Percentiles rank a stretch among this genome's conserved stretches.
Evolutionary conservation across 805 yeast genomes (phyloP).

Genomic region (Yarrowia keelungensis): DNA sequence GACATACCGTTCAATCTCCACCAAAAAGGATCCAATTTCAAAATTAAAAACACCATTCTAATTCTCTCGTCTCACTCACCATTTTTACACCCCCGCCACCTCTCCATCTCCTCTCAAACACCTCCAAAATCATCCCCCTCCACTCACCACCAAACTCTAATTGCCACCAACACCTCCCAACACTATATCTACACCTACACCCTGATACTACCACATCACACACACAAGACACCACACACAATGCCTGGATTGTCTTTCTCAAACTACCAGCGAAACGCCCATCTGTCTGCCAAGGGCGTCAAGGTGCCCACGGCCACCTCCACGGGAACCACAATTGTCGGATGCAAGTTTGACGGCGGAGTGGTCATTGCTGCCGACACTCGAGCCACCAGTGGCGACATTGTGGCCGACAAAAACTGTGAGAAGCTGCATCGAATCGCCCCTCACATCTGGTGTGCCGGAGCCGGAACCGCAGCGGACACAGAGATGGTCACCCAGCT

Average conservation of each 20-base stretch:
- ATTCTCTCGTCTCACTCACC: not conserved
- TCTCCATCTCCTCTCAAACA: not conserved
- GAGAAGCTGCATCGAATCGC: slow-evolving; percentile 90
- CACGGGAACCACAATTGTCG: slow-evolving; percentile 99
- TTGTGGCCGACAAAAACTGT: slow-evolving; percentile 98
- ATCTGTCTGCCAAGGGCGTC: slow-evolving; percentile 72
- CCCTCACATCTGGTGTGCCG: slow-evolving; percentile 98
- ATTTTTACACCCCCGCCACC: not conserved
- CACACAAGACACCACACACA: slow-evolving; percentile 30
- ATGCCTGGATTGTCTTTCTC: slow-evolving; percentile 95
- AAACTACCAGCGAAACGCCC: slow-evolving; percentile 87
- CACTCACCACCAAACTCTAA: not conserved
- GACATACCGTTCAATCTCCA: too few species aligned
- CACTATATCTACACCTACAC: slow-evolving; percentile 7
- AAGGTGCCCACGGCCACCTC: slow-evolving; percentile 89
- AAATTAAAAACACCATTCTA: too few species aligned
- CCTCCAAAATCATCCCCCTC: not conserved
- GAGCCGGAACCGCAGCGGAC: slow-evolving; percentile 99
- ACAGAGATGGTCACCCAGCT: slow-evolving; percentile 97
- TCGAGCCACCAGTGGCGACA: slow-evolving; percentile 94
- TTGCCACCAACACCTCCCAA: slow-evolving; percentile 2
- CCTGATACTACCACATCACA: slow-evolving; percentile 7
- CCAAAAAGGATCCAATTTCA: too few species aligned
- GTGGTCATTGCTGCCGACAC: slow-evolving; percentile 99
- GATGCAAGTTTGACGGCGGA: slow-evolving; percentile 90